Percentiles rank a stretch among this genome's conserved stretches.
These are phyloP conservation scores for Boletus reticulatus DNA, from an alignment of 768 basidiomycete species.

Conservation along the genomic window DNA sequence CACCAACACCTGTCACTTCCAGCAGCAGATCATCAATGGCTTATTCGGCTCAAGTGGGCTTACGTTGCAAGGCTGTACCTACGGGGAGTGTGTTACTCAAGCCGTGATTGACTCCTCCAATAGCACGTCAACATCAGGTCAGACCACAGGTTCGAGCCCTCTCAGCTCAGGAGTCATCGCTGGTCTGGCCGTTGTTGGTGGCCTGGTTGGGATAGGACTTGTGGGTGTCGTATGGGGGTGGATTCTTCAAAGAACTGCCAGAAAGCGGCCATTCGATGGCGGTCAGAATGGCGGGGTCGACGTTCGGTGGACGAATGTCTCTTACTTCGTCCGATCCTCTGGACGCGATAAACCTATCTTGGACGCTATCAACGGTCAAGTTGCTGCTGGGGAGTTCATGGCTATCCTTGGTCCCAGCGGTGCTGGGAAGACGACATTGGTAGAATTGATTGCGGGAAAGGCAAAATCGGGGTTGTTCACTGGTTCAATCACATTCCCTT, in stretches of 20 bases:
- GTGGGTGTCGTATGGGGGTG: slow-evolving; percentile 62
- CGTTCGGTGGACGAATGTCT: slow-evolving; percentile 67
- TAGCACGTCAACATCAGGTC: slow-evolving; percentile 32
- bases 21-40: slow-evolving; percentile 60
- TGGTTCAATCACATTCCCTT: slow-evolving; percentile 62
- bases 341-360: slow-evolving; percentile 57
- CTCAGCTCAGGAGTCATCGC: slow-evolving; percentile 86
- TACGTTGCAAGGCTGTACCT: slow-evolving; percentile 67
- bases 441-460: slow-evolving; percentile 88
- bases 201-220: slow-evolving; percentile 55
- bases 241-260: slow-evolving; percentile 59
- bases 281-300: slow-evolving; percentile 51
- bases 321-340: slow-evolving; percentile 54
- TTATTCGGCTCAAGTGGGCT: slow-evolving; percentile 79
- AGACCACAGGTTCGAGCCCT: slow-evolving; percentile 35
- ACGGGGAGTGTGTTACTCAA: slow-evolving; percentile 89
- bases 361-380: slow-evolving; percentile 63
- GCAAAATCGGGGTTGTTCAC: slow-evolving; percentile 67
- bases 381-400: slow-evolving; percentile 83
- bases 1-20: slow-evolving; percentile 68
- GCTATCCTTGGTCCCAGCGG: slow-evolving; percentile 93
- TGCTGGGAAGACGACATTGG: slow-evolving; percentile 89
- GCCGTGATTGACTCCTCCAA: slow-evolving; percentile 63
- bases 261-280: slow-evolving; percentile 39
- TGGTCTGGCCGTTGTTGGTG: slow-evolving; percentile 83